These are phyloP conservation scores for Sugiyamaella smithiae DNA, from an alignment of 805 yeast species.

Conservation along the genomic window DNA sequence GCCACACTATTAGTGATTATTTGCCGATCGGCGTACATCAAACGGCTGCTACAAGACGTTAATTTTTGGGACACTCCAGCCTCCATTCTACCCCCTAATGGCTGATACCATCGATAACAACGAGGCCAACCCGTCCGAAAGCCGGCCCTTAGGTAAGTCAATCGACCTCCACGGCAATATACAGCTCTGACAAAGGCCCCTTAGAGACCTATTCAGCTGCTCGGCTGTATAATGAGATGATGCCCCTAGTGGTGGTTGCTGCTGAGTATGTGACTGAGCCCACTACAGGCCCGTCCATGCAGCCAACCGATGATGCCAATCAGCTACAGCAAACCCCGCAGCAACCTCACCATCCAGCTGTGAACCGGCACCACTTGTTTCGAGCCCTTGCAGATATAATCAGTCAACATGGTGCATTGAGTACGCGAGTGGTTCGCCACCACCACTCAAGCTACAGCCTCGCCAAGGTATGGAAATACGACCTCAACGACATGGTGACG, in stretches of 20 bases:
- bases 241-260: constrained; percentile 19
- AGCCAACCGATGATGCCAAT: neutral
- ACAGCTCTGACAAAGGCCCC: no score
- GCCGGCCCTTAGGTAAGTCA: no score
- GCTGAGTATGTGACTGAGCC: constrained; percentile 19
- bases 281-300: constrained; percentile 9
- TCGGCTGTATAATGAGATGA: constrained; percentile 10
- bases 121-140: no score
- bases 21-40: no score
- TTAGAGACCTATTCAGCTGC: constrained; percentile 21
- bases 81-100: no score
- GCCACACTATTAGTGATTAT: no score
- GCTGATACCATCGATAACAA: no score
- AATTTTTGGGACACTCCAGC: no score
- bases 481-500: constrained; percentile 18
- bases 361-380: neutral
- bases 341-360: neutral
- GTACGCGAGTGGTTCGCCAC: neutral
- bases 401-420: neutral
- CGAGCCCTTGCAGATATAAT: neutral
- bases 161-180: no score
- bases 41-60: no score
- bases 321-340: neutral
- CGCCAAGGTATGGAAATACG: constrained; percentile 7
- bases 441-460: neutral